Evolutionary conservation across 345 rosid species (phyloP), one percentile per base, ranked within the genome.

Genomic region (Punica granatum): DNA sequence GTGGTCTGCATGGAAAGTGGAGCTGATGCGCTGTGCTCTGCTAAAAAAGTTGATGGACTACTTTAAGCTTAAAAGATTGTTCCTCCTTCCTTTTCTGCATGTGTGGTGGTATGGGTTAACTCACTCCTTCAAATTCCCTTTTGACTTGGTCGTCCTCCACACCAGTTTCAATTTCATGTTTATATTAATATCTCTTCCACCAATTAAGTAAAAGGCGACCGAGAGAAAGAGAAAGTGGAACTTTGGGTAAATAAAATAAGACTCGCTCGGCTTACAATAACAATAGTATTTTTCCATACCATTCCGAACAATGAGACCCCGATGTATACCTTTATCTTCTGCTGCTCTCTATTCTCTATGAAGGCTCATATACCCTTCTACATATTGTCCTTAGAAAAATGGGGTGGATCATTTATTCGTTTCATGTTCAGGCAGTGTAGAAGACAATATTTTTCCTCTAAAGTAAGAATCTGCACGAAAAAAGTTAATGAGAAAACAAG

Each of bases 41-140:
- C 13, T 25, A 11, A 53, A 51, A 51, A 25, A 25, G 59, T 53
- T 25, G 61, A 28, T 56, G 61, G 33, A 30, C 19, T 26, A 18
- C 61, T 12, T 23, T 53, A 10, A 14, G 9, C n/a, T 30, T n/a
- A 56, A 25, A 30, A 10, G 13, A 53, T 53, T 53, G 59, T 53
- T 30, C 61, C 34, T 4, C 11, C 28, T 30, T 26, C 12, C 18
- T 26, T 56, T 26, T 56, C 59, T 56, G 34, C 33, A 56, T 56
- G 61, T 56, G 61, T 56, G 61, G 61, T 56, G 61, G 61, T 56
- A 56, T 56, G 61, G 61, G 61, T 56, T 26, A 56, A 56, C 61
- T 56, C 15, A 26, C 61, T 56, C 59, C 59, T 23, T 28, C 54
- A 25, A 18, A 53, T 53, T 53, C 59, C 49, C 31, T 53, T 53